Conservation (phyloP, 176 grass and related monocot genomes). For the Oryza punctata region DNA sequence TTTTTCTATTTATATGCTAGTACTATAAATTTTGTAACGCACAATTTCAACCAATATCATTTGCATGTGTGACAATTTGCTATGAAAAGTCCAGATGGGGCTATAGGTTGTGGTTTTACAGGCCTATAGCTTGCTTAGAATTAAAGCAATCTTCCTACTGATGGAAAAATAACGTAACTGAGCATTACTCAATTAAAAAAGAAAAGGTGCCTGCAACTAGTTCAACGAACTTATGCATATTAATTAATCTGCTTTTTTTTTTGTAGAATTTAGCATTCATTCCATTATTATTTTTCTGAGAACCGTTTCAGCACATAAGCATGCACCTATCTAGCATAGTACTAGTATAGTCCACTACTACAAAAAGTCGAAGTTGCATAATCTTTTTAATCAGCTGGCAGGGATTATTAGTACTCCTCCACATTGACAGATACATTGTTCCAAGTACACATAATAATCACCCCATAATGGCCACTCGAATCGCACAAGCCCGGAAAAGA, state of each 20-base stretch:
- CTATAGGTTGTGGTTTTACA: neutral
- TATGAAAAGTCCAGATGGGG: neutral
- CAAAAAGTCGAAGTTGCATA: neutral
- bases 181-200: neutral
- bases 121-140: neutral
- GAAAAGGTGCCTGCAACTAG: neutral
- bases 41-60: no score
- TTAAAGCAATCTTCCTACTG: neutral
- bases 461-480: constrained; percentile 38
- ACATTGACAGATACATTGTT: neutral
- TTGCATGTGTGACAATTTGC: no score
- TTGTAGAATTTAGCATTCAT: neutral
- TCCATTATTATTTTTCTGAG: neutral
- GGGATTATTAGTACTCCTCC: constrained; percentile 11
- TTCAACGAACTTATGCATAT: neutral
- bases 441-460: neutral
- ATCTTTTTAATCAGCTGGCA: neutral
- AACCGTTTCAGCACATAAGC: neutral
- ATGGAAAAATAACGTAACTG: neutral
- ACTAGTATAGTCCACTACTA: neutral
- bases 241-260: no score
- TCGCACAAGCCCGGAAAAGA: neutral
- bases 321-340: neutral
- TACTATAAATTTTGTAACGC: no score
- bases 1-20: no score